Conservation (phyloP, 2,329 filamentous ascomycete genomes). For the Claviceps fusiformis region DNA sequence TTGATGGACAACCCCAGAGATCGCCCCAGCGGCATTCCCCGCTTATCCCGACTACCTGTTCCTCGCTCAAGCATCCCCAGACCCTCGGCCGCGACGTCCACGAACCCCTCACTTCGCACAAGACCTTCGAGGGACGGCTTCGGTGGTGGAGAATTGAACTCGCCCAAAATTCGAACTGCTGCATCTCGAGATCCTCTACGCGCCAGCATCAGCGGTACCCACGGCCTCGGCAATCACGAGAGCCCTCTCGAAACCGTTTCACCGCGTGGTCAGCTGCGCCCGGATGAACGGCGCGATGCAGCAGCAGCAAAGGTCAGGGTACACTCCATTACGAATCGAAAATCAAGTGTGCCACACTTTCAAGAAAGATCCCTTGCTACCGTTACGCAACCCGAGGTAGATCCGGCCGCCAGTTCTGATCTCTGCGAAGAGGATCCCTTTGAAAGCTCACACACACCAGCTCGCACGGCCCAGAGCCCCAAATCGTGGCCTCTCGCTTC, state of each 20-base stretch:
- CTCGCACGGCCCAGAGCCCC: not conserved
- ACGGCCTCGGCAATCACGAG: slow-evolving; percentile 9
- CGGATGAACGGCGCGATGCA: slow-evolving; percentile 1
- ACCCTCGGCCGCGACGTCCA: slow-evolving; percentile 13
- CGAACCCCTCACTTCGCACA: slow-evolving; percentile 8
- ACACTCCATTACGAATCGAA: slow-evolving; percentile 8
- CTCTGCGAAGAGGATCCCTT: not conserved
- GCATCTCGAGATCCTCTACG: slow-evolving; percentile 26
- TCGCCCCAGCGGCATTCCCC: slow-evolving; percentile 23
- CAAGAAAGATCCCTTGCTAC: slow-evolving; percentile 6
- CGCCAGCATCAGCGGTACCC: slow-evolving; percentile 10
- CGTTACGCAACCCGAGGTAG: not conserved
- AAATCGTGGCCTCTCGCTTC: not conserved
- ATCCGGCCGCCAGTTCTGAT: not conserved
- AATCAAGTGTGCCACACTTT: slow-evolving; percentile 2
- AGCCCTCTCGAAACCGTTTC: slow-evolving; percentile 8
- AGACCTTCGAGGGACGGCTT: slow-evolving; percentile 4
- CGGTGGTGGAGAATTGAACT: slow-evolving; percentile 19
- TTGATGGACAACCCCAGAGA: slow-evolving; percentile 22
- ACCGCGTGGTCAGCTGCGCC: slow-evolving; percentile 11
- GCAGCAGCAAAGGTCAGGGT: slow-evolving; percentile 5
- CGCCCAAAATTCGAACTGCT: slow-evolving; percentile 27
- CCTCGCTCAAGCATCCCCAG: slow-evolving; percentile 21
- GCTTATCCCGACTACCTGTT: slow-evolving; percentile 25
- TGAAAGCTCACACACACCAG: not conserved